phyloP scores from a whole-genome alignment of 2,329 filamentous ascomycete genomes.

The Aulographum hederae region DNA sequence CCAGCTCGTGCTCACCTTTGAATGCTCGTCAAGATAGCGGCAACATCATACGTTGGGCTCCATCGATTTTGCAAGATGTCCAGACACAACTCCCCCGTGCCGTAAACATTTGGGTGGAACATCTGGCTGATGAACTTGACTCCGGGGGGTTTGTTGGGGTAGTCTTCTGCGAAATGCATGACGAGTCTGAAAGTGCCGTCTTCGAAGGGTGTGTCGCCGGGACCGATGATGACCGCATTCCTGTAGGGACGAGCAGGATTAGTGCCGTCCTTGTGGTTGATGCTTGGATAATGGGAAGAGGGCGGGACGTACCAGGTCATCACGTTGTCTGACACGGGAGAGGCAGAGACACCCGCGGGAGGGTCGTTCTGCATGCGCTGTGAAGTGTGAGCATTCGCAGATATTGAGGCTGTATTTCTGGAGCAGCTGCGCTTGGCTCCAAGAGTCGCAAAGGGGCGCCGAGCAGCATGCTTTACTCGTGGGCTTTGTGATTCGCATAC shows the following conservation, averaged over 20 bases:
- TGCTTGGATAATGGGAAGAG: constrained; percentile 1
- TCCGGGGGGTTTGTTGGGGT: constrained; percentile 92
- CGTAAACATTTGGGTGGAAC: constrained; percentile 99
- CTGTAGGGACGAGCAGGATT: constrained; percentile 34
- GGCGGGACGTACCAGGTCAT: constrained; percentile 64
- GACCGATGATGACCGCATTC: constrained; percentile 97
- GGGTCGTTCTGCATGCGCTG: constrained; percentile 99
- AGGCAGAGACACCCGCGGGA: constrained; percentile 89
- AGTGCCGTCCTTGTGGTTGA: constrained; percentile 9
- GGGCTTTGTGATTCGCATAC: constrained; percentile 31
- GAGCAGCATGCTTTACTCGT: no score
- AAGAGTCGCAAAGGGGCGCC: constrained; percentile 1
- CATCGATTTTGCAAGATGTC: constrained; percentile 96
- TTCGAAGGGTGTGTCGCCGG: constrained; percentile 92
- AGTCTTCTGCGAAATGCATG: constrained; percentile 98
- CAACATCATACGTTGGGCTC: constrained; percentile 98
- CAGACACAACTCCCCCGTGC: constrained; percentile 85
- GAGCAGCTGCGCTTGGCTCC: not conserved
- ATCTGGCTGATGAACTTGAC: constrained; percentile 98
- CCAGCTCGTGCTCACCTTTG: constrained; percentile 49
- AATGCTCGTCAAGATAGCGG: constrained; percentile 90
- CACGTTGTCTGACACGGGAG: constrained; percentile 87
- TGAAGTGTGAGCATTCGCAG: constrained; percentile 5
- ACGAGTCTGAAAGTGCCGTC: constrained; percentile 94
- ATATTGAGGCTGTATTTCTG: constrained; percentile 1